phyloP scores from a whole-genome alignment of 2,329 filamentous ascomycete genomes.

The Cordyceps fumosorosea region DNA sequence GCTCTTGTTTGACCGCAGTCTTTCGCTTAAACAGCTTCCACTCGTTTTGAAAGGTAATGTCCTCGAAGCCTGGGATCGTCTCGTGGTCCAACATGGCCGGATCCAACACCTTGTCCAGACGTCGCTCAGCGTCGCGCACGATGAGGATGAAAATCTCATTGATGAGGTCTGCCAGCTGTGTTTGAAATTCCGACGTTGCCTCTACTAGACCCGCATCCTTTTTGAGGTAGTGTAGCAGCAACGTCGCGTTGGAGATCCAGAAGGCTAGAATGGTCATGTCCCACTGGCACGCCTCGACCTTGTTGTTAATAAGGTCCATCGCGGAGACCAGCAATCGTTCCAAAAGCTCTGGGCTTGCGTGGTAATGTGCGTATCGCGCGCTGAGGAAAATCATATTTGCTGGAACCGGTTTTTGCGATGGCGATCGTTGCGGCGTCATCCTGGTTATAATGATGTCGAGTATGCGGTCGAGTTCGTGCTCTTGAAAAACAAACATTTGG shows the following conservation, averaged over 20 bases:
- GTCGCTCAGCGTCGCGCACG: slow-evolving; percentile 88
- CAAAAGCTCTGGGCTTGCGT: slow-evolving; percentile 79
- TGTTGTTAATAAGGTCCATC: slow-evolving; percentile 93
- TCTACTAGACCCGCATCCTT: slow-evolving; percentile 80
- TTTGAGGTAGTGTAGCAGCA: slow-evolving; percentile 93
- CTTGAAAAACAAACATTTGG: slow-evolving; percentile 99
- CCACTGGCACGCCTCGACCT: slow-evolving; percentile 95
- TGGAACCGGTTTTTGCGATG: slow-evolving; percentile 94
- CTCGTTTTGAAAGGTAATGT: slow-evolving; percentile 94
- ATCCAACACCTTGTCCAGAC: slow-evolving; percentile 93
- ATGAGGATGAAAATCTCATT: slow-evolving; percentile 99
- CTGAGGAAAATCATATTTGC: slow-evolving; percentile 96
- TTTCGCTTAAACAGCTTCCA: slow-evolving; percentile 97
- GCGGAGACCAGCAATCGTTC: slow-evolving; percentile 74
- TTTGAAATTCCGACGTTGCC: slow-evolving; percentile 81
- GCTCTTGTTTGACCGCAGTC: slow-evolving; percentile 82
- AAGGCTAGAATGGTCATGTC: slow-evolving; percentile 99
- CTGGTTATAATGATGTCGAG: slow-evolving; percentile 94
- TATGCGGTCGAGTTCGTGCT: slow-evolving; percentile 84
- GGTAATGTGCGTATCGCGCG: slow-evolving; percentile 93
- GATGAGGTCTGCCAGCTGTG: slow-evolving; percentile 87
- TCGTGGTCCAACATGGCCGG: slow-evolving; percentile 94
- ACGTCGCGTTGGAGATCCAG: slow-evolving; percentile 95
- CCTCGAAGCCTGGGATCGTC: slow-evolving; percentile 94
- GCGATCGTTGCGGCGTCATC: slow-evolving; percentile 93